Percentiles rank a stretch among this genome's conserved stretches.
Conservation (phyloP, 257 asterid species). For the Capsicum baccatum region DNA sequence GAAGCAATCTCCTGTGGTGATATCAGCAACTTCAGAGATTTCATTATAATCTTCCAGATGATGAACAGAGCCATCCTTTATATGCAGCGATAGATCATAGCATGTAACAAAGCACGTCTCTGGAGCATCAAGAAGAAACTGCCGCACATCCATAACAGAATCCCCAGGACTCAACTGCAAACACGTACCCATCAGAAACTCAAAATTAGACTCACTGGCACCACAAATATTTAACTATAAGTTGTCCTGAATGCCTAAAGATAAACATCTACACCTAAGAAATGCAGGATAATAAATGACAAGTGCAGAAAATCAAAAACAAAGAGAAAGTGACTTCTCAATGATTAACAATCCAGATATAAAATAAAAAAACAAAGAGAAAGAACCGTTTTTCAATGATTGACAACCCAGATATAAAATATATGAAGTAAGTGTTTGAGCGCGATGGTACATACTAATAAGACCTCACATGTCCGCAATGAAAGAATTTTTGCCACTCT, state of each 20-base stretch:
- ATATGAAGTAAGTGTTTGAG: not conserved
- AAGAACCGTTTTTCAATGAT: not conserved
- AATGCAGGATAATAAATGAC: not conserved
- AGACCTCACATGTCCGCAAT: not conserved
- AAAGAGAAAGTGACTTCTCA: not conserved
- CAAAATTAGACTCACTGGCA: conserved; percentile 17
- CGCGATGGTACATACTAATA: not conserved
- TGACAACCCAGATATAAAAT: not conserved
- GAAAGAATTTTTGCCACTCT: conserved; percentile 21
- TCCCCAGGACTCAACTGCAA: conserved; percentile 98
- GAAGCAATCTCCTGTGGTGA: conserved; percentile 77
- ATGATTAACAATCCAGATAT: not conserved
- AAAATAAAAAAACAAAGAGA: not conserved
- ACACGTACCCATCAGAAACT: conserved; percentile 35
- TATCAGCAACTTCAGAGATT: conserved; percentile 92
- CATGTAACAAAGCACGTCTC: conserved; percentile 93
- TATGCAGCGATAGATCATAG: conserved; percentile 80
- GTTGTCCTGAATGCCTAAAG: not conserved
- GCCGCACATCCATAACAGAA: conserved; percentile 96
- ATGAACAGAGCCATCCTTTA: conserved; percentile 76
- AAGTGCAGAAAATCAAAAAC: not conserved
- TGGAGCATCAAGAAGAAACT: conserved; percentile 96
- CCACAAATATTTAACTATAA: conserved; percentile 8
- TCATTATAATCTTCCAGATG: conserved; percentile 93
- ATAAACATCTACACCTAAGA: conserved; percentile 15